Base-by-base conservation (phyloP, 768 basidiomycete genomes). In the Sistotremastrum suecicum region DNA sequence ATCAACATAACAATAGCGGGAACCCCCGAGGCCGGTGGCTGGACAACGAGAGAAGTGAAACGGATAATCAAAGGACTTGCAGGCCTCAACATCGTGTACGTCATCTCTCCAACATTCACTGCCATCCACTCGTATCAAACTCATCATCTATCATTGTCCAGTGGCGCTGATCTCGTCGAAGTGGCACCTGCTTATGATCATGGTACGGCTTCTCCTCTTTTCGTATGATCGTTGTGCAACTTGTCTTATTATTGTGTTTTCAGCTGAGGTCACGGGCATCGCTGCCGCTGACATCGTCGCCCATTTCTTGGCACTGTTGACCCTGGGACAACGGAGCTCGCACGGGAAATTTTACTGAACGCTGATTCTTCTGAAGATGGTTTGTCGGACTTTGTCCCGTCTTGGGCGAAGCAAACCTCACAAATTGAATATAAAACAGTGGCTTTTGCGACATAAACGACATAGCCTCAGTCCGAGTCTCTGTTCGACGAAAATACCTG, bases 11-110 rank as follows among this genome's bases (percentile, higher is more conserved):
- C n/a, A n/a, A n/a, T n/a, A n/a, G 81, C 87, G 47, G 84, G 86
- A 9, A 88, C 86, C 1, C 86, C 86, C 9, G 86, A 89, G 59
- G 69, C 80, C 2, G 86, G 86, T 33, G 86, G 86, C 8, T 87
- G 83, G 84, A 85, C 86, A 3, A 79, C 75, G 12, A 75, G 85
- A 41, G 86, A 88, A 61, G 68, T 85, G 37, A 86, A 87, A 54
- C 73, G 82, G 34, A 83, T 88, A 53, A 68, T 88, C 43, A 74
- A 86, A 48, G 86, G 87, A 9, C 67, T 89, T 9, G 74, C 74
- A 2, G 84, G 84, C 4, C 63, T 90, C 34, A 85, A 87, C 57
- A 78, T 87, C 47, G 76, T 88, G 84, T 85, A 64, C 41, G 78
- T 51, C 54, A 12, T 34, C 37, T n/a, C 31, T n/a, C n/a, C n/a